A percentile compares a stretch with the other conserved stretches of the same genome.
Conservation (phyloP, 2,329 filamentous ascomycete species). For the Arthroderma sp. region DNA sequence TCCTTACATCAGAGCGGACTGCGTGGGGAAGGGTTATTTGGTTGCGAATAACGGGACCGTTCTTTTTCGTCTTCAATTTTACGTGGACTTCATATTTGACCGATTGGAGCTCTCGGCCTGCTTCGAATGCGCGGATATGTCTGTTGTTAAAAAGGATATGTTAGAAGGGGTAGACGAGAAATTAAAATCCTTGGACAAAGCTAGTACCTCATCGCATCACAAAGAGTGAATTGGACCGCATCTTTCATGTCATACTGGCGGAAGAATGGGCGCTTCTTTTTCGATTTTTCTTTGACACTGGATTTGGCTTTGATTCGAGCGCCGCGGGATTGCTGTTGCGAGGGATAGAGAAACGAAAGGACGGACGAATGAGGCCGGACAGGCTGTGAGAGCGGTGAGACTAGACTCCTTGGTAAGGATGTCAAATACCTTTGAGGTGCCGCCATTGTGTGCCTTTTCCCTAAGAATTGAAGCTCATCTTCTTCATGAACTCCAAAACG, state of each 20-base stretch:
- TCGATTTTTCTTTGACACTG: constrained; percentile 20
- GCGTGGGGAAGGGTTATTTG: constrained; percentile 79
- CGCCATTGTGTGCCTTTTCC: constrained; percentile 6
- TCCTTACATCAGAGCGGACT: constrained; percentile 73
- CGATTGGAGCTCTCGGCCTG: constrained; percentile 58
- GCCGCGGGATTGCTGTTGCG: constrained; percentile 11
- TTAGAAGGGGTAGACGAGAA: too few species aligned
- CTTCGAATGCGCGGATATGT: constrained; percentile 84
- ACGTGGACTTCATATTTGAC: constrained; percentile 84
- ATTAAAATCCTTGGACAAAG: constrained; percentile 5
- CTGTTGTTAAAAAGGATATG: constrained; percentile 32
- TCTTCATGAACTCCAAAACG: too few species aligned
- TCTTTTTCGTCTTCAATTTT: constrained; percentile 69
- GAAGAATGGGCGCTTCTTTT: constrained; percentile 49
- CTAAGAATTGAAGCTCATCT: too few species aligned
- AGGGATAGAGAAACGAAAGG: constrained; percentile 10
- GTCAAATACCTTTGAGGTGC: constrained; percentile 10
- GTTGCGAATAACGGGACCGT: constrained; percentile 75
- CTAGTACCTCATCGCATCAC: constrained; percentile 72
- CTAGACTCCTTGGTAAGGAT: constrained; percentile 8
- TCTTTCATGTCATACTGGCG: constrained; percentile 49
- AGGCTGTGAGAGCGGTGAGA: constrained; percentile 6
- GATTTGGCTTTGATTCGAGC: constrained; percentile 5
- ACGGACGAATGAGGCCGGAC: constrained; percentile 6
- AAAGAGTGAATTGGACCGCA: constrained; percentile 63